Base-by-base conservation (phyloP, 1,139 yeast species). In the Pichia sp. region DNA sequence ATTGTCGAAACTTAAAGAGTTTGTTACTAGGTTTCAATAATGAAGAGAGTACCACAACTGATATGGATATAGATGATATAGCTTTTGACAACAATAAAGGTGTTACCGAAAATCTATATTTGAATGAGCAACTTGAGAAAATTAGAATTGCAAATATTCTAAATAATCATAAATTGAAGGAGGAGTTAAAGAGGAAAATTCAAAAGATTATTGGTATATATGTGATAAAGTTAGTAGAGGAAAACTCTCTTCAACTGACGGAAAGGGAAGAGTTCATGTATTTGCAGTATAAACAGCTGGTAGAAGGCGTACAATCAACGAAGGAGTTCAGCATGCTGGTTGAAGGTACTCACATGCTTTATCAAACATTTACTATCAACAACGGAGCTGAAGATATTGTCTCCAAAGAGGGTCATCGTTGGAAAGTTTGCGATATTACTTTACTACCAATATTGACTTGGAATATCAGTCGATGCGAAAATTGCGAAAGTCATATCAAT, bases 361-460 rank as follows among this genome's bases (percentile, higher is more conserved):
- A 29, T 29, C 9, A 29, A 29, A 29, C 33, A 29, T 29, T 29
- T 29, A 10, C 6, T 29, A 29, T 29, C 33, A 29, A 10, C 33
- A 29, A 10, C 10, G 33, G 6, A 7, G 33, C 6, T 29, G 33
- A 39, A 8, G 37, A 34, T 3, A 47, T 58, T 3, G 38, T 39
- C 3, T 59, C 64, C 1, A 2, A 11, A 10, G 29, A 38, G 26
- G 35, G 35, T 3, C 34, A 38, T 26, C 29, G 27, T 27, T 44
- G 7, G 55, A 54, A 28, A 52, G 51, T 7, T 57, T 61, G 65
- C 44, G 49, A 52, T 10, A 40, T 57, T 3, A 59, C 64, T 2
- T 39, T 59, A 33, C 46, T 58, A 7, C 64, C 64, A 1, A 41
- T 60, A 29, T 43, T 54, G 36, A 43, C 44, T 28, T 50, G 58